Percentiles rank a stretch among this genome's conserved stretches.
These are phyloP conservation scores for Juncus inflexus DNA, from an alignment of 176 grass and related monocot species.

Conservation along the genomic window DNA sequence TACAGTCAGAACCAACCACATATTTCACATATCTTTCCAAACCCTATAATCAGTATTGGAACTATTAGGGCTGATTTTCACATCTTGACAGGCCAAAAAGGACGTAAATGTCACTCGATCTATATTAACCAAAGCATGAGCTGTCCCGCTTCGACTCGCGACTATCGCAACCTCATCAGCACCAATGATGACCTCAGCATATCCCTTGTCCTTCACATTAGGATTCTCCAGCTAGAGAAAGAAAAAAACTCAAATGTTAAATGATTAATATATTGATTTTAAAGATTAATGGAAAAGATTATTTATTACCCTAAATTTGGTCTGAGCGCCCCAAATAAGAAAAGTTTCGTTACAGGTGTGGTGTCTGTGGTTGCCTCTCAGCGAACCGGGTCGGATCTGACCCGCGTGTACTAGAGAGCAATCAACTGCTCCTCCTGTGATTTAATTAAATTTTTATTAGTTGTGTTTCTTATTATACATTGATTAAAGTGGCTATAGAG, in stretches of 20 bases:
- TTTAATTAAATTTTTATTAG: too few species aligned
- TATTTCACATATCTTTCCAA: conserved; percentile 80
- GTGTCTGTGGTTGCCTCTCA: conserved; percentile 93
- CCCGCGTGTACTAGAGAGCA: conserved; percentile 73
- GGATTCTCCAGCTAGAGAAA: conserved; percentile 64
- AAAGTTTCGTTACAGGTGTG: conserved; percentile 90
- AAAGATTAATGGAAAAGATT: too few species aligned
- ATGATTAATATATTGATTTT: not conserved
- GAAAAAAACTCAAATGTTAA: conserved; percentile 4
- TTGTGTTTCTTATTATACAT: not conserved
- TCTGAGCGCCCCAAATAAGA: conserved; percentile 88
- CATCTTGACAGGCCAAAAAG: conserved; percentile 83
- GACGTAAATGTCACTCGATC: conserved; percentile 59
- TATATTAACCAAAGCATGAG: conserved; percentile 88
- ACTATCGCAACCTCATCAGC: conserved; percentile 67
- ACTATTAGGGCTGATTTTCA: conserved; percentile 54
- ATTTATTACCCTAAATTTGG: conserved; percentile 75
- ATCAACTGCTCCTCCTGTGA: conserved; percentile 54
- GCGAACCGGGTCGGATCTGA: conserved; percentile 70
- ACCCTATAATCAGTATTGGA: conserved; percentile 83
- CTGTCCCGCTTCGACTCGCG: conserved; percentile 66
- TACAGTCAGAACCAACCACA: not conserved
- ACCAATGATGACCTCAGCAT: conserved; percentile 63
- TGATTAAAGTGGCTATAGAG: not conserved
- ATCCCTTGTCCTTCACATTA: conserved; percentile 73